Base-by-base conservation (phyloP, 1,284 basidiomycete genomes). In the Bondarzewia mesenterica region DNA sequence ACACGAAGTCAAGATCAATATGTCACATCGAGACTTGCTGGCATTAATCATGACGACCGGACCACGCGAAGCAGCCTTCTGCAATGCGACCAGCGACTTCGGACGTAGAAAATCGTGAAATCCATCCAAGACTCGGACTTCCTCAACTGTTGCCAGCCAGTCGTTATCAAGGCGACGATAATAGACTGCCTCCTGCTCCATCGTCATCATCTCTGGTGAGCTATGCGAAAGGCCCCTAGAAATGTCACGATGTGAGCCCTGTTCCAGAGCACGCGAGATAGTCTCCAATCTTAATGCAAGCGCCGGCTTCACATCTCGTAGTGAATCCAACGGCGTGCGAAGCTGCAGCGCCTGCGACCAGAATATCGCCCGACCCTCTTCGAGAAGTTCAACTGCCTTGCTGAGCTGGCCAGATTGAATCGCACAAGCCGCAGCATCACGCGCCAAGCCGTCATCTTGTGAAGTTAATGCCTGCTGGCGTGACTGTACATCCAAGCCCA, bases 31-130 rank as follows among this genome's bases (percentile, higher is more conserved):
- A 40, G 16, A 10, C 15, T 40, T 22, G 38, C 21, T 16, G 7
- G 42, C 22, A 21, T 32, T 48, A 21, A 48, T 22, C 6, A 48
- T 20, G 40, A 36, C 47, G n/a, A 48, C 41, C n/a, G 41, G 40
- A 22, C 41, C 41, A 25, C 23, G 7, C 15, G 25, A 26, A 14
- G 29, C 20, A 8, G 41, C 27, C 22, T 20, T 10, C 14, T 26
- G 26, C 10, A 32, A 18, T 21, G 21, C 29, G 6, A 15, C 20
- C 12, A 43, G 21, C 26, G 16, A 32, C 29, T 42, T 37, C 4
- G 41, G 47, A 10, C 16, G 21, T n/a, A 48, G 25, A 29, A 48
- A 48, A 25, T 38, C n/a, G 20, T 27, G 50, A 57, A 51, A 18
- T 50, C 57, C 44, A n/a, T 32, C 29, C 5, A 32, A 3, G 3